Percentiles rank a stretch among this genome's conserved stretches.
Evolutionary conservation across 768 basidiomycete species (phyloP).

Genomic region (Punctularia strigosozonata): DNA sequence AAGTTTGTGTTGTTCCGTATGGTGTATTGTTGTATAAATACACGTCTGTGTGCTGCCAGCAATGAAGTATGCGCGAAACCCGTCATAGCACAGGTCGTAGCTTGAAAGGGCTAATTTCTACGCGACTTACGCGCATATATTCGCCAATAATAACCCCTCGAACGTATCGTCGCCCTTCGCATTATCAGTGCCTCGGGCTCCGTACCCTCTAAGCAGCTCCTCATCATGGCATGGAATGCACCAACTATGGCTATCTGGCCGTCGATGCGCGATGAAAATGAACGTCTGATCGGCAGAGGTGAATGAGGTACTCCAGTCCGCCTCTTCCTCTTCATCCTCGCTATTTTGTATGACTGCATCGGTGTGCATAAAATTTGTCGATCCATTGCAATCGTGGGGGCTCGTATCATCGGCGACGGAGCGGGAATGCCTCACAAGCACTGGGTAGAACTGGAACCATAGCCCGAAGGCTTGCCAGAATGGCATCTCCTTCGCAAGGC

Average conservation of each 20-base stretch:
- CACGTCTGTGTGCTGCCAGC: too few relatives aligned
- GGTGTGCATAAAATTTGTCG: too few relatives aligned
- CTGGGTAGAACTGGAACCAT: conserved; percentile 59
- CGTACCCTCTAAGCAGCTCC: conserved; percentile 47
- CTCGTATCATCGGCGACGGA: too few relatives aligned
- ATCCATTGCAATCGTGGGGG: conserved; percentile 12
- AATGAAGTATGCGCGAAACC: too few relatives aligned
- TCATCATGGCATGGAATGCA: conserved; percentile 34
- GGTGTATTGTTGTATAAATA: too few relatives aligned
- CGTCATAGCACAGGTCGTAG: too few relatives aligned
- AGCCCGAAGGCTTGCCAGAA: conserved; percentile 78
- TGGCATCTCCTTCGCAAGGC: conserved; percentile 53
- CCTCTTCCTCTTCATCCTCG: conserved; percentile 17
- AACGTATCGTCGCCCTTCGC: conserved; percentile 59
- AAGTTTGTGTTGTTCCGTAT: too few relatives aligned
- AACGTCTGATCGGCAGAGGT: too few relatives aligned
- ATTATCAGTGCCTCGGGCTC: conserved; percentile 28
- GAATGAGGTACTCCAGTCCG: too few relatives aligned
- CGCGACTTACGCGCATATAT: too few relatives aligned
- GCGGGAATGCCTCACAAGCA: conserved; percentile 30
- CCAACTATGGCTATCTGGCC: conserved; percentile 49
- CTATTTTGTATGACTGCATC: too few relatives aligned
- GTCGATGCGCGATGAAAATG: conserved; percentile 50
- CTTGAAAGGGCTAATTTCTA: too few relatives aligned
- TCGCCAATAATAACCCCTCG: conserved; percentile 42